phyloP scores from a whole-genome alignment of 352 stramenopile genomes.

The Pythium brachiatum region DNA sequence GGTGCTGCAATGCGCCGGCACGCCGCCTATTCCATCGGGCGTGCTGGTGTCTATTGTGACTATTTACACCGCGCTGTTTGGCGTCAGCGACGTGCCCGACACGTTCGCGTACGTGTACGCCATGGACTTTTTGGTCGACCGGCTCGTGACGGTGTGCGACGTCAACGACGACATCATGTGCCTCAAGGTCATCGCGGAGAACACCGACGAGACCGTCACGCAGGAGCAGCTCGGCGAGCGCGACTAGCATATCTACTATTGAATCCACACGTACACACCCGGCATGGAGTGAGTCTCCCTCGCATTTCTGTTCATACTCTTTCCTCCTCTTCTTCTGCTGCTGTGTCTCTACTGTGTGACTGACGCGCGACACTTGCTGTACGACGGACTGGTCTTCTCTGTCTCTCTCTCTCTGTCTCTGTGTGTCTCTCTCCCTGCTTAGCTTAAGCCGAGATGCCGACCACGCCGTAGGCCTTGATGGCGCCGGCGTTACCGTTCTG shows the following conservation, averaged over 20 bases:
- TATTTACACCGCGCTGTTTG: slow-evolving; percentile 70
- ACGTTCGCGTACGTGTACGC: slow-evolving; percentile 63
- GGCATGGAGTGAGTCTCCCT: not conserved
- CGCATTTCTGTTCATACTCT: not conserved
- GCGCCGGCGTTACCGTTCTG: slow-evolving; percentile 95
- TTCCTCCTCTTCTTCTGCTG: not conserved
- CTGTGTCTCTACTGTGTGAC: not conserved
- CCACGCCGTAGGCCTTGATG: slow-evolving; percentile 89
- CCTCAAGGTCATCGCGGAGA: slow-evolving; percentile 73
- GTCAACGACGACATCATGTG: slow-evolving; percentile 82
- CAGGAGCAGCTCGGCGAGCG: slow-evolving; percentile 54
- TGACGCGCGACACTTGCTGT: not conserved
- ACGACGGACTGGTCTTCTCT: not conserved
- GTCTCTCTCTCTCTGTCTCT: not conserved
- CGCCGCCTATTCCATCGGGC: slow-evolving; percentile 50
- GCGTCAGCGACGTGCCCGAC: slow-evolving; percentile 42
- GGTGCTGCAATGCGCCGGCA: slow-evolving; percentile 50
- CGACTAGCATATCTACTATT: slow-evolving; percentile 1
- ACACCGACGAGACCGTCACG: slow-evolving; percentile 68
- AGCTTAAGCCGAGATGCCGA: slow-evolving; percentile 87
- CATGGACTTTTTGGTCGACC: slow-evolving; percentile 72
- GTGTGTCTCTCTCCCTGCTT: not conserved
- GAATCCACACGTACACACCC: not conserved
- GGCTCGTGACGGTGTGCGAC: slow-evolving; percentile 64
- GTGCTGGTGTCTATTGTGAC: slow-evolving; percentile 56